Evolutionary conservation across 1,139 yeast species (phyloP).

Genomic region (Kodamaea derodonti): DNA sequence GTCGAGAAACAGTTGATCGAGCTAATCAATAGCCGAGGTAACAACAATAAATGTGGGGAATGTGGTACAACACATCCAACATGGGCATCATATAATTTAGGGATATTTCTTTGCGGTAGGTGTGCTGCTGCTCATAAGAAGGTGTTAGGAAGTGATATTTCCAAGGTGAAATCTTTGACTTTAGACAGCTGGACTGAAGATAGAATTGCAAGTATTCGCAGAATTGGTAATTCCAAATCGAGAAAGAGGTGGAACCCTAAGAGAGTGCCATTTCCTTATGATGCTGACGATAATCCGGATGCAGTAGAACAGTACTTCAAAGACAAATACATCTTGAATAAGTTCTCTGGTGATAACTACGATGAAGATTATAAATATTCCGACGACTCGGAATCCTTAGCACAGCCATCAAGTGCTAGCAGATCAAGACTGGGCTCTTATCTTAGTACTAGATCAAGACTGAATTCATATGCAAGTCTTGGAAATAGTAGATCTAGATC

Average conservation of each 20-base stretch:
- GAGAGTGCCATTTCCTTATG: conserved; percentile 64
- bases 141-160: conserved; percentile 53
- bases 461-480: conserved; percentile 5
- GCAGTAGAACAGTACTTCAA: conserved; percentile 48
- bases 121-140: conserved; percentile 79
- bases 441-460: conserved; percentile 7
- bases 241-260: conserved; percentile 62
- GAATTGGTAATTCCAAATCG: conserved; percentile 64
- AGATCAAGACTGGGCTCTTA: conserved; percentile 20
- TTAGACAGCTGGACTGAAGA: conserved; percentile 73
- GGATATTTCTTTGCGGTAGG: conserved; percentile 70
- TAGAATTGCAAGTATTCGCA: conserved; percentile 53
- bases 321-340: conserved; percentile 48
- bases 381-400: conserved; percentile 10
- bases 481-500: conserved; percentile 5
- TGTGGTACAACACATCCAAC: conserved; percentile 64
- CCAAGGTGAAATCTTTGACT: conserved; percentile 76
- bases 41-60: conserved; percentile 68
- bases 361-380: conserved; percentile 22
- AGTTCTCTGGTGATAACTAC: conserved; percentile 36
- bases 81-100: conserved; percentile 49
- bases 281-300: conserved; percentile 53
- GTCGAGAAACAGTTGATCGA: conserved; percentile 43
- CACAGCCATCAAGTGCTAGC: conserved; percentile 2
- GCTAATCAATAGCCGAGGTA: conserved; percentile 34